These are phyloP conservation scores for Hortiboletus campestris DNA, from an alignment of 768 basidiomycete species.

Conservation along the genomic window DNA sequence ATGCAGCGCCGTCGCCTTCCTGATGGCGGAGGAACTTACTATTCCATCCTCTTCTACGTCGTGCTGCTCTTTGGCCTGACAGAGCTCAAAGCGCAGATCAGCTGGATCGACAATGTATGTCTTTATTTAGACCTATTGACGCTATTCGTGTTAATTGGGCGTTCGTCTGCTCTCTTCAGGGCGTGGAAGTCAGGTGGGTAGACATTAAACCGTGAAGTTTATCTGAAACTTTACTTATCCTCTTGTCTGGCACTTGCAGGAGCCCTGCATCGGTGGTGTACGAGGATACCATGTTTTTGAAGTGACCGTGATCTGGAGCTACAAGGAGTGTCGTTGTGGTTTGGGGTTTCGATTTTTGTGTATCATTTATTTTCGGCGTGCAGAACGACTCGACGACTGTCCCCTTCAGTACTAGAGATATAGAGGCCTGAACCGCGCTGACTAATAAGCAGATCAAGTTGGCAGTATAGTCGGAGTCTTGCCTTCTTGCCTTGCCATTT, in stretches of 20 bases:
- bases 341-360: neutral
- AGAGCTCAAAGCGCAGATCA: slow-evolving; percentile 51
- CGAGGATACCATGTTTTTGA: slow-evolving; percentile 13
- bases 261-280: slow-evolving; percentile 30
- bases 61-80: slow-evolving; percentile 52
- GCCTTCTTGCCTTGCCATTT: too few species aligned
- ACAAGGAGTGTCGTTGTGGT: neutral
- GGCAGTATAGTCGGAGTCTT: too few species aligned
- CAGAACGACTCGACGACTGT: too few species aligned
- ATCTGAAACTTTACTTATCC: neutral
- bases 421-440: too few species aligned
- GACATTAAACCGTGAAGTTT: neutral
- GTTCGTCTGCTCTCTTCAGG: slow-evolving; percentile 22
- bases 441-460: too few species aligned
- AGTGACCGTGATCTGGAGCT: neutral
- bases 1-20: slow-evolving; percentile 14
- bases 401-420: too few species aligned
- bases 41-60: slow-evolving; percentile 26
- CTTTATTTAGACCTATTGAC: neutral
- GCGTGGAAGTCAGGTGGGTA: slow-evolving; percentile 35
- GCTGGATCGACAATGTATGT: slow-evolving; percentile 43
- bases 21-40: slow-evolving; percentile 8
- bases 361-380: neutral
- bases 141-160: neutral
- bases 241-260: slow-evolving; percentile 3